Conservation (phyloP, 2,329 filamentous ascomycete species). For the Colletotrichum sp. region DNA sequence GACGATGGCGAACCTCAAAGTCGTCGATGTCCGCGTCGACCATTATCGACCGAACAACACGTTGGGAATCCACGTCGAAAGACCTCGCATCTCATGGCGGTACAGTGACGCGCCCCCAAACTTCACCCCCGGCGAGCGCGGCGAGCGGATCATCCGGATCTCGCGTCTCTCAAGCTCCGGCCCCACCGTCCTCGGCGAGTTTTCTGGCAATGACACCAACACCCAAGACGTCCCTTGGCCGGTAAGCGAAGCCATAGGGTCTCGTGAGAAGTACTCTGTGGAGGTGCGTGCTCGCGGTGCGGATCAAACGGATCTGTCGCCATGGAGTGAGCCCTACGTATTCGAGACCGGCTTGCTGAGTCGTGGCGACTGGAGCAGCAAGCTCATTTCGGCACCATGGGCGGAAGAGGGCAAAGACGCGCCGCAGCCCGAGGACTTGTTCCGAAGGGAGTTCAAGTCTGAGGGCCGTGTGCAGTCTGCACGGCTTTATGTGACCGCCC, state of each 20-base stretch:
- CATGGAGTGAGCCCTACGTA: slow-evolving; percentile 29
- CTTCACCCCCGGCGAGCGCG: slow-evolving; percentile 47
- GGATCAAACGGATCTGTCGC: slow-evolving; percentile 12
- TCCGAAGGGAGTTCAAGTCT: slow-evolving; percentile 37
- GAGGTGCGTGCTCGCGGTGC: slow-evolving; percentile 35
- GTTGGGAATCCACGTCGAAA: slow-evolving; percentile 46
- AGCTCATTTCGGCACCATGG: slow-evolving; percentile 31
- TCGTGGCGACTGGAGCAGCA: slow-evolving; percentile 32
- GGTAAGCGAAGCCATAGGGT: slow-evolving; percentile 28
- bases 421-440: slow-evolving; percentile 26
- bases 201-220: slow-evolving; percentile 27
- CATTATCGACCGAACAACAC: slow-evolving; percentile 36
- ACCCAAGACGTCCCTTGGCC: slow-evolving; percentile 52
- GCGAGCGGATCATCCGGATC: slow-evolving; percentile 46
- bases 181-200: slow-evolving; percentile 26
- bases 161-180: slow-evolving; percentile 16
- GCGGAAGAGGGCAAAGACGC: slow-evolving; percentile 31
- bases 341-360: slow-evolving; percentile 38
- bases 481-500: slow-evolving; percentile 50
- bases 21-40: slow-evolving; percentile 34
- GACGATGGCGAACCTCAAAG: background rate
- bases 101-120: slow-evolving; percentile 39
- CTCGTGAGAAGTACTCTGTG: slow-evolving; percentile 33
- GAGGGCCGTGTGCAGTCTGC: slow-evolving; percentile 31
- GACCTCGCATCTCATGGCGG: slow-evolving; percentile 51